phyloP scores from a whole-genome alignment of 179 eudicot genomes.

The Carnegiea gigantea region DNA sequence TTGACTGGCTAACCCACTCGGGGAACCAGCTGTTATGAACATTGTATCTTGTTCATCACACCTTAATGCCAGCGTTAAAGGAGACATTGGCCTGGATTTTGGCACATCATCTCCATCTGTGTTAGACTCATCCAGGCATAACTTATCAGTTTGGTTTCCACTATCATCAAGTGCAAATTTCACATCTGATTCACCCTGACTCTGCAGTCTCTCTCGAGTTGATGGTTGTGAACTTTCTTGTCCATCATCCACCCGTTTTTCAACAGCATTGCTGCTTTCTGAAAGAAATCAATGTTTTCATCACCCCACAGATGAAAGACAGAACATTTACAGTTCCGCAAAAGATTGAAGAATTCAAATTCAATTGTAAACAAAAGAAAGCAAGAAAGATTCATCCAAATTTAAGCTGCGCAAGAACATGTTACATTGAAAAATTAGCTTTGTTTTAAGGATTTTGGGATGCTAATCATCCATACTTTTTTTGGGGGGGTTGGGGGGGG shows the following conservation, averaged over 20 bases:
- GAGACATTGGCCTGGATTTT: slow-evolving; percentile 85
- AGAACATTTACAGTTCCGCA: neutral
- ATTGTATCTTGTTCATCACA: slow-evolving; percentile 89
- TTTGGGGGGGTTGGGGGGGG: no score
- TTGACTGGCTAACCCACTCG: slow-evolving; percentile 39
- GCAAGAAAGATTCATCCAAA: neutral
- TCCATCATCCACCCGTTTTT: slow-evolving; percentile 43
- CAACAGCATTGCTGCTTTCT: slow-evolving; percentile 48
- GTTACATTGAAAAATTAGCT: no score
- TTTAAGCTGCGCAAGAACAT: neutral
- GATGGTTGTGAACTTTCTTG: slow-evolving; percentile 45
- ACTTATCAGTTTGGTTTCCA: slow-evolving; percentile 46
- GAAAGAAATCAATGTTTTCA: slow-evolving; percentile 21
- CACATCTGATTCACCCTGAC: slow-evolving; percentile 36
- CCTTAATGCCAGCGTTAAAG: slow-evolving; percentile 87
- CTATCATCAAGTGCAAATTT: slow-evolving; percentile 36
- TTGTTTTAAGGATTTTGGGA: no score
- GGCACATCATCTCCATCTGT: slow-evolving; percentile 56
- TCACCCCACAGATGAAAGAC: neutral
- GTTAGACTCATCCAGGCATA: slow-evolving; percentile 43
- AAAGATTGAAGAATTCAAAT: neutral
- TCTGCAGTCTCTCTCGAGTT: slow-evolving; percentile 40
- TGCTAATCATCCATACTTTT: no score
- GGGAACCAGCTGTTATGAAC: slow-evolving; percentile 56
- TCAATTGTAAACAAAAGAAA: neutral